Base-by-base conservation (phyloP, 106 monocot genomes). In the Platanthera guangdongensis region DNA sequence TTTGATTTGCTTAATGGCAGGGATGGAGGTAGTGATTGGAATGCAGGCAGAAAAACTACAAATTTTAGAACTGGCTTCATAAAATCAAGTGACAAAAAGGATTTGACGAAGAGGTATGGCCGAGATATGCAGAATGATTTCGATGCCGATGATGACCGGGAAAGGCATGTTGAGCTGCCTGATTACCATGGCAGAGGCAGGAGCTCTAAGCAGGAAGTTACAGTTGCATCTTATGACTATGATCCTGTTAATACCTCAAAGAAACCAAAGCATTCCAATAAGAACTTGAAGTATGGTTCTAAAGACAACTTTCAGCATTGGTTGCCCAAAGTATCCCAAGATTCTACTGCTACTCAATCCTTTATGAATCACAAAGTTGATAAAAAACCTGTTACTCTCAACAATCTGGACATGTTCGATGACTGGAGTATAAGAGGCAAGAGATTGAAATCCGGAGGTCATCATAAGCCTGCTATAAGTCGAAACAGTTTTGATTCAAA, bases 171-270 rank as follows among this genome's bases (percentile, higher is more conserved):
- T 57, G 79, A 28, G 52, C 10, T 52, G 5, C 68, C 77, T 21
- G 52, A 51, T 30, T 77, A 52, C 59, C 30, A 68, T 53, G 74
- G 54, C 15, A 81, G 80, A 71, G 76, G 50, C 15, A 82, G 82
- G 75, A 77, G 46, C 73, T 50, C 74, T 68, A 62, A 75, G 80
- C 82, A 89, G 57, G 63, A 39, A 13, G 89, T 89, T 48, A 85
- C 85, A 22, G n/a, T 80, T 68, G 82, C 88, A 67, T 71, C 83
- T 64, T 86, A 86, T 80, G 81, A 85, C 54, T 71, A 10, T 69
- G 74, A 76, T 79, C 76, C 78, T 50, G 57, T 67, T 49, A 81
- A 82, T 51, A 46, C 75, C 8, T 11, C 7, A 46, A 83, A 78
- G 76, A 85, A 78, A 64, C 48, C 59, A 25, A 87, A 68, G 62